Percentiles rank a stretch among this genome's conserved stretches.
These are phyloP conservation scores for Trichosporon ovoides DNA, from an alignment of 1,284 basidiomycete genomes.

Conservation along the genomic window DNA sequence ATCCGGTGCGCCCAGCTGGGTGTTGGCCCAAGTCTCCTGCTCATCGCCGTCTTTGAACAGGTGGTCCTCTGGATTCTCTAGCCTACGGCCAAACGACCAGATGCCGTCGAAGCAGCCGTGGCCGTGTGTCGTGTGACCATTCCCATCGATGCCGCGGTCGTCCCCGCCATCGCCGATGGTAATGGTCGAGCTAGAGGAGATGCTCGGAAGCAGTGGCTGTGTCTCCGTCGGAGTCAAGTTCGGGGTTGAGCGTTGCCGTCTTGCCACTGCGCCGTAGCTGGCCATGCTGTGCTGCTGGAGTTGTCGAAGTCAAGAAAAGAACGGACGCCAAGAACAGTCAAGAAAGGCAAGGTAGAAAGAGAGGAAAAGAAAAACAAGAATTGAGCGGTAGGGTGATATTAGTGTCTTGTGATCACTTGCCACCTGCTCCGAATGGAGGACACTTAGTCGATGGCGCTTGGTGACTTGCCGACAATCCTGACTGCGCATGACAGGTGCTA, in stretches of 20 bases:
- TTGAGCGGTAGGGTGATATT: too few relatives aligned
- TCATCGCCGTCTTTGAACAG: neutral
- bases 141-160: neutral
- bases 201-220: neutral
- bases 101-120: neutral
- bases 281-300: neutral
- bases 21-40: neutral
- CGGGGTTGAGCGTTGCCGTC: neutral
- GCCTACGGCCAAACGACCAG: neutral
- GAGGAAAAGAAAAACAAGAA: too few relatives aligned
- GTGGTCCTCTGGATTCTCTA: neutral
- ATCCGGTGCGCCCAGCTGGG: constrained; percentile 1
- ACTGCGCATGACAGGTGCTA: too few relatives aligned
- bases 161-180: neutral
- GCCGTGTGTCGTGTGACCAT: neutral
- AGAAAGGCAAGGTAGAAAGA: too few relatives aligned
- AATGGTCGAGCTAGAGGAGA: neutral
- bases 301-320: too few relatives aligned
- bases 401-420: too few relatives aligned
- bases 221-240: neutral
- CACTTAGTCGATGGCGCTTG: too few relatives aligned
- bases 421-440: too few relatives aligned
- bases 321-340: too few relatives aligned
- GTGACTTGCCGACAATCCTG: too few relatives aligned
- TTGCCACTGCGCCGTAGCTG: neutral